Percentiles rank a stretch among this genome's conserved stretches.
These are phyloP conservation scores for Nymphaea colorata DNA, from an alignment of 164 flowering plant species.

Conservation along the genomic window DNA sequence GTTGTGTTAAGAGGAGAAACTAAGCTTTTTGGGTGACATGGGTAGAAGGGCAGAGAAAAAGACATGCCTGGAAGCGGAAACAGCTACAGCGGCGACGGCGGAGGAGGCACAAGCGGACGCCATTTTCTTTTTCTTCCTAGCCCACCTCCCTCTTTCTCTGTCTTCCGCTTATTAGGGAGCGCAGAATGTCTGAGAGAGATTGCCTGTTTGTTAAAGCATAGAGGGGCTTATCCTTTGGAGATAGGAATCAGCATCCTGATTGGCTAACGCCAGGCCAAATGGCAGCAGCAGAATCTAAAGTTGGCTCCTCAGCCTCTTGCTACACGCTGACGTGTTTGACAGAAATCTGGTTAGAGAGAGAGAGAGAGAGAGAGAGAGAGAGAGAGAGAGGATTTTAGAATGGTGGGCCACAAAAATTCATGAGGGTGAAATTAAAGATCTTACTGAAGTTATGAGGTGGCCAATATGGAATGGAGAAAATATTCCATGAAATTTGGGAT, in stretches of 20 bases:
- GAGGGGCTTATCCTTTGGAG: constrained; percentile 51
- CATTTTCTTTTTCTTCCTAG: constrained; percentile 21
- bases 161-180: constrained; percentile 1
- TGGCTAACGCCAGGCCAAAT: constrained; percentile 46
- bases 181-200: background rate
- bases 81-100: constrained; percentile 59
- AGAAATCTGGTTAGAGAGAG: constrained; percentile 13
- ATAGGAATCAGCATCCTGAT: constrained; percentile 28
- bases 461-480: background rate
- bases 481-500: background rate
- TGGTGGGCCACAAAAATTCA: too few species aligned
- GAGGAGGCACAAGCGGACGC: constrained; percentile 73
- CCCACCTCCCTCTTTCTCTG: background rate
- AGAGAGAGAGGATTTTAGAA: too few species aligned
- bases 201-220: background rate
- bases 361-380: too few species aligned
- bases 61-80: constrained; percentile 68
- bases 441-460: background rate
- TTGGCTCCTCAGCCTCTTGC: constrained; percentile 9
- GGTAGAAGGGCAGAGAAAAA: background rate
- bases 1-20: too few species aligned
- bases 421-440: background rate
- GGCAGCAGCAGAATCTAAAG: constrained; percentile 35
- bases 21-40: too few species aligned
- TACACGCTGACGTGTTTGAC: constrained; percentile 13